A percentile compares a stretch with the other conserved stretches of the same genome.
These are phyloP conservation scores for Colletotrichum musicola DNA, from an alignment of 2,329 filamentous ascomycete species.

Conservation along the genomic window DNA sequence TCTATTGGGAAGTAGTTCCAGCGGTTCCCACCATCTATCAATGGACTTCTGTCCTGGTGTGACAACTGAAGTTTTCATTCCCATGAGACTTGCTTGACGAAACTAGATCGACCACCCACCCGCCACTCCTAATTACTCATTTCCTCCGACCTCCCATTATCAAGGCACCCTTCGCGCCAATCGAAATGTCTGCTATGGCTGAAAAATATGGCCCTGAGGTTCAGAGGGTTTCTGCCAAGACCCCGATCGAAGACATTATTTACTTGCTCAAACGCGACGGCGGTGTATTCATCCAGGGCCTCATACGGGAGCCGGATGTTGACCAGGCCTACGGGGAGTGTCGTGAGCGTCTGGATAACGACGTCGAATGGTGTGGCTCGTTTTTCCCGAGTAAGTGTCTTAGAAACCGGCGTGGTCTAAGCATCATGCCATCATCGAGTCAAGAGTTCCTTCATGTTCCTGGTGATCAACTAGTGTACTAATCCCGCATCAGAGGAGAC, in stretches of 20 bases:
- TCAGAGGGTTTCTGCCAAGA: slow-evolving; percentile 15
- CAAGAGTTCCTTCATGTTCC: background rate
- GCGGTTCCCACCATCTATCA: too few species aligned
- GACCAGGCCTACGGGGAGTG: slow-evolving; percentile 26
- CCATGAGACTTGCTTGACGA: too few species aligned
- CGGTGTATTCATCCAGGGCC: slow-evolving; percentile 23
- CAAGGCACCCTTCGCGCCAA: background rate
- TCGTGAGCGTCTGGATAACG: slow-evolving; percentile 28
- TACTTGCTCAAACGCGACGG: slow-evolving; percentile 33
- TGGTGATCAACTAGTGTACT: background rate
- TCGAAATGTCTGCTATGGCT: background rate
- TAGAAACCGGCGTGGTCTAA: background rate
- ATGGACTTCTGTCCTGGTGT: too few species aligned
- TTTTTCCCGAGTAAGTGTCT: slow-evolving; percentile 29
- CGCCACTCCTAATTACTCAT: too few species aligned
- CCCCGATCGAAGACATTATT: slow-evolving; percentile 21
- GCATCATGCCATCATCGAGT: background rate
- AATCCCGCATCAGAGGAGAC: slow-evolving; percentile 17
- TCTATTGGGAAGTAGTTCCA: too few species aligned
- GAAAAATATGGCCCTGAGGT: slow-evolving; percentile 26
- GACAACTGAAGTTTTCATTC: too few species aligned
- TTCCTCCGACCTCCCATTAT: background rate
- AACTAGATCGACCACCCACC: too few species aligned
- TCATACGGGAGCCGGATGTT: slow-evolving; percentile 15
- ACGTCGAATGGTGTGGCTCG: slow-evolving; percentile 32